Conservation (phyloP, 2,329 filamentous ascomycete species). For the Colletotrichum sp. region DNA sequence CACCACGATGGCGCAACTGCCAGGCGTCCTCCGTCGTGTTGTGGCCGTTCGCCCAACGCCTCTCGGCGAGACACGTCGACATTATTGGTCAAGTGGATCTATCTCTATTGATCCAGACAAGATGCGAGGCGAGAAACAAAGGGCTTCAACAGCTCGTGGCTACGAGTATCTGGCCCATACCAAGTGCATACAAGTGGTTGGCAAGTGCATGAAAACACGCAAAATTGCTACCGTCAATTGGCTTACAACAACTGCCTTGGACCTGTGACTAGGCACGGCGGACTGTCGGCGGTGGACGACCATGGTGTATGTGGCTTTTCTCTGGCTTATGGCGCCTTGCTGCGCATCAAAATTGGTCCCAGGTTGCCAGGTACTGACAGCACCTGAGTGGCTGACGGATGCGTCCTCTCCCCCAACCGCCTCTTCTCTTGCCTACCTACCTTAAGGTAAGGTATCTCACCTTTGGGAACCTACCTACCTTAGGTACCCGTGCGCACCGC, state of each 20-base stretch:
- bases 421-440: neutral
- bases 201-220: neutral
- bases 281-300: neutral
- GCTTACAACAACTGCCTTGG: neutral
- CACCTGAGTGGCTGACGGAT: neutral
- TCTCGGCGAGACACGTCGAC: neutral
- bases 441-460: too few relatives aligned
- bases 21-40: neutral
- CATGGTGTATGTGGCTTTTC: neutral
- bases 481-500: neutral
- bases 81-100: neutral
- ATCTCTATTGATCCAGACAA: neutral
- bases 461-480: neutral
- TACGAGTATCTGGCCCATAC: neutral
- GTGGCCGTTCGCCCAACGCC: neutral
- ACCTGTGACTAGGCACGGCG: neutral
- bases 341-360: neutral
- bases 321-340: neutral
- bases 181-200: neutral
- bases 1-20: neutral
- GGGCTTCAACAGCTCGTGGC: neutral
- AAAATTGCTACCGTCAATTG: neutral
- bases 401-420: neutral
- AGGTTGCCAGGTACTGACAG: neutral
- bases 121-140: neutral